A percentile compares a stretch with the other conserved stretches of the same genome.
Evolutionary conservation across 73 alveolate genomes (phyloP).

Genomic region (Paraurostyla sp.): DNA sequence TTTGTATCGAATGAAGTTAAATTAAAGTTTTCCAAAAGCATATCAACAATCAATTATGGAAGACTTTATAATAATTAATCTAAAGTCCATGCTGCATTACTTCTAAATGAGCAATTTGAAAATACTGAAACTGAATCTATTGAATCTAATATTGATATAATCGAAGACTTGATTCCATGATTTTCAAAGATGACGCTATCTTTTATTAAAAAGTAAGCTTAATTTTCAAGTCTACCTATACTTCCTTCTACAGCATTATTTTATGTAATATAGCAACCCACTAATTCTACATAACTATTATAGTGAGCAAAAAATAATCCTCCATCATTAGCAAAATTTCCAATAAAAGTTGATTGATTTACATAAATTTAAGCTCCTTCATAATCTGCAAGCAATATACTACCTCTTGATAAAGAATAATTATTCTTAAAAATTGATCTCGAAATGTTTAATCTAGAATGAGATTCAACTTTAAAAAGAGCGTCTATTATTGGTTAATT

Average conservation of each 20-base stretch:
- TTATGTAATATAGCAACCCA: neutral
- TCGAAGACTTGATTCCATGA: neutral
- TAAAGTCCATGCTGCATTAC: too few species aligned
- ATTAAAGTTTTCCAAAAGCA: too few species aligned
- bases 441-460: neutral
- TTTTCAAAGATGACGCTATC: neutral
- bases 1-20: too few species aligned
- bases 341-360: neutral
- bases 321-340: neutral
- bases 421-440: neutral
- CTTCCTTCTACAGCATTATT: slow-evolving; percentile 8
- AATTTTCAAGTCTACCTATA: neutral
- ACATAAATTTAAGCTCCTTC: neutral
- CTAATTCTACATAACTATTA: neutral
- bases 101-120: neutral
- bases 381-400: neutral
- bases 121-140: neutral
- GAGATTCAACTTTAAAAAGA: neutral
- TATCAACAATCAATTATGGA: too few species aligned
- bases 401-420: slow-evolving; percentile 15
- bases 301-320: slow-evolving; percentile 31
- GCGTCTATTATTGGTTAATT: neutral
- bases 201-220: neutral
- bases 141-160: neutral
- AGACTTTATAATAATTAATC: too few species aligned